Evolutionary conservation across 2,329 filamentous ascomycete species (phyloP).

Genomic region (Trichoderma lentiforme): DNA sequence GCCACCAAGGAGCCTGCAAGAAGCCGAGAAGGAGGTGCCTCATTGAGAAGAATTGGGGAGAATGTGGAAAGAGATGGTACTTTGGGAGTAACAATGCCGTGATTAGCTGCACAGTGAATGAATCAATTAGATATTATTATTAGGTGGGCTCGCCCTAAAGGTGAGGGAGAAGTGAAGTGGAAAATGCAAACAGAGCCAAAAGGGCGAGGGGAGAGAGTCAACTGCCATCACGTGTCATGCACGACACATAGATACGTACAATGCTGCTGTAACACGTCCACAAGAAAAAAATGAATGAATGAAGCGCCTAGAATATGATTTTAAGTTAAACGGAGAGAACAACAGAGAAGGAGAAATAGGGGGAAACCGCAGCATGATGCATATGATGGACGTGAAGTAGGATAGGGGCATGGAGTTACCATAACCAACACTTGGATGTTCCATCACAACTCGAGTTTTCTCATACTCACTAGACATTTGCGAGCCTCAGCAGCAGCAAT

Average conservation of each 20-base stretch:
- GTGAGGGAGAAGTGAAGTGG: neutral
- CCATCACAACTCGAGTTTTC: too few relatives aligned
- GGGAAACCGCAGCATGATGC: neutral
- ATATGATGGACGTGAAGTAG: neutral
- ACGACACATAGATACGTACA: neutral
- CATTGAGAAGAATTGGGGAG: neutral
- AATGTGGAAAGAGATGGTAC: neutral
- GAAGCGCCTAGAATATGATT: neutral
- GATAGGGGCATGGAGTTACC: neutral
- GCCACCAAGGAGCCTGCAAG: neutral
- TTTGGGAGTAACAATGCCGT: neutral
- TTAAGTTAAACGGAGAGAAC: accelerated
- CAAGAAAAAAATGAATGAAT: neutral
- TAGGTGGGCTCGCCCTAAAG: neutral
- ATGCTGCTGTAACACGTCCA: neutral
- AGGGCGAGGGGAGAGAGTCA: neutral
- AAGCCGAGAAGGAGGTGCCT: neutral
- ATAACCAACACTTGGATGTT: neutral
- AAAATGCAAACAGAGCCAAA: neutral
- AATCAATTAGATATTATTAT: neutral
- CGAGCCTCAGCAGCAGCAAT: neutral
- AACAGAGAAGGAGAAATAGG: neutral
- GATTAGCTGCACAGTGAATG: neutral
- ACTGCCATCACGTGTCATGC: constrained; percentile 5
- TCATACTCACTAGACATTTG: neutral